A percentile compares a stretch with the other conserved stretches of the same genome.
phyloP scores from a whole-genome alignment of 169 alveolate species.

The Miamiensis avidus region DNA sequence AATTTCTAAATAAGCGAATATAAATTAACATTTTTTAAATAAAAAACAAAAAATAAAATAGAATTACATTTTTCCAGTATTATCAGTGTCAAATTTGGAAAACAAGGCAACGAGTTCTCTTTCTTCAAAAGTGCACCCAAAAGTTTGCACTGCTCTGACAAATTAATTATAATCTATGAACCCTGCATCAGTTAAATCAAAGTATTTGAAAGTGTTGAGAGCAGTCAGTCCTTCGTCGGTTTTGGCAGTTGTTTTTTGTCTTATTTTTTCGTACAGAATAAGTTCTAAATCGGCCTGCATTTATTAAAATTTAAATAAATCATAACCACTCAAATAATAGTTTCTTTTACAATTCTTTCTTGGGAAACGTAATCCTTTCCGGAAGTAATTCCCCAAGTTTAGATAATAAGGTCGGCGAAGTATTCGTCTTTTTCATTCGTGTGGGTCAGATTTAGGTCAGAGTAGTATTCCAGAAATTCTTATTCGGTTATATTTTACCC shows the following conservation, averaged over 20 bases:
- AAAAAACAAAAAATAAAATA: too few relatives aligned
- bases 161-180: conserved; percentile 55
- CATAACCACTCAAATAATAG: not conserved
- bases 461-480: conserved; percentile 63
- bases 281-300: conserved; percentile 41
- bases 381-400: conserved; percentile 64
- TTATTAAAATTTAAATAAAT: too few relatives aligned
- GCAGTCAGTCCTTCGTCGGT: conserved; percentile 71
- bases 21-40: too few relatives aligned
- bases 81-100: conserved; percentile 54
- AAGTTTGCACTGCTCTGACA: conserved; percentile 50
- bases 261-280: conserved; percentile 60
- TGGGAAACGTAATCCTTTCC: conserved; percentile 57
- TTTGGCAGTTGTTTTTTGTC: conserved; percentile 62
- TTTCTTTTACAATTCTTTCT: conserved; percentile 32
- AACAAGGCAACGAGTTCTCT: conserved; percentile 59
- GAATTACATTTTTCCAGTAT: conserved; percentile 60
- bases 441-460: conserved; percentile 70
- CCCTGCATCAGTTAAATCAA: conserved; percentile 58
- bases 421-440: conserved; percentile 78
- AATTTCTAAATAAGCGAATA: too few relatives aligned
- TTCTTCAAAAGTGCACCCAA: conserved; percentile 62
- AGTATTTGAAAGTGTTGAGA: conserved; percentile 54
- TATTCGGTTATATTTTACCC: conserved; percentile 47
- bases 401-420: conserved; percentile 54